Evolutionary conservation across 768 basidiomycete species (phyloP), one percentile per base, ranked within the genome.

Genomic region (Panaeolus cyanescens): DNA sequence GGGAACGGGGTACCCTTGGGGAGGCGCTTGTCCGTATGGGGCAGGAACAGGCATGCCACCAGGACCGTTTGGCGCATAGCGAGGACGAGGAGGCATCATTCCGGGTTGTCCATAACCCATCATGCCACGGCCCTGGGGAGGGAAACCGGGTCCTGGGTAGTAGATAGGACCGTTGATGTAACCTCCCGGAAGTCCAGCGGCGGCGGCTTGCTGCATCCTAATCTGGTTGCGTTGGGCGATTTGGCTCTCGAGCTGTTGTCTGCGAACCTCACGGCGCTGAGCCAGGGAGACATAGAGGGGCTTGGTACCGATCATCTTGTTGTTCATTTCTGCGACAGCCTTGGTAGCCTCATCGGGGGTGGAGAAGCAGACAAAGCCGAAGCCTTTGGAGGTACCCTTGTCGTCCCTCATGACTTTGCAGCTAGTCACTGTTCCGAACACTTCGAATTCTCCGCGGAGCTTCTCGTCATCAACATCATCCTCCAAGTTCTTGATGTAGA

Each of bases 371-470:
- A 99, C 97, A 74, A 99, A 99, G 65, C 97, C 97, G 71, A 99
- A 99, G 67, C 96, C 95, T 75, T 95, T 95, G 9, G 95, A 97
- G 56, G 83, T 87, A 62, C 85, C 85, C 78, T 93, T 96, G 61
- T 99, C 97, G 76, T 98, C 96, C 66, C 92, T 89, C 97, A 99
- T 99, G 74, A 99, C 92, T 83, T 97, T 98, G 85, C 92, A 96
- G 74, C 94, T 96, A 65, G 96, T 99, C 80, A 99, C 95, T 64
- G 92, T 86, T 56, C 97, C 97, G 75, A 93, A 99, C 13, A 94
- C 88, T 77, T 98, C 95, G 71, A 99, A 99, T 77, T 99, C 97
- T 67, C 85, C 81, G 63, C 95, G 92, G 70, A 99, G 90, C 77
- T 95, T 95, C 61, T 99, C 97, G 71, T 99, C 97, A 71, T 98